These are phyloP conservation scores for Malbranchea cinnamomea DNA, from an alignment of 2,329 filamentous ascomycete species.

Conservation along the genomic window DNA sequence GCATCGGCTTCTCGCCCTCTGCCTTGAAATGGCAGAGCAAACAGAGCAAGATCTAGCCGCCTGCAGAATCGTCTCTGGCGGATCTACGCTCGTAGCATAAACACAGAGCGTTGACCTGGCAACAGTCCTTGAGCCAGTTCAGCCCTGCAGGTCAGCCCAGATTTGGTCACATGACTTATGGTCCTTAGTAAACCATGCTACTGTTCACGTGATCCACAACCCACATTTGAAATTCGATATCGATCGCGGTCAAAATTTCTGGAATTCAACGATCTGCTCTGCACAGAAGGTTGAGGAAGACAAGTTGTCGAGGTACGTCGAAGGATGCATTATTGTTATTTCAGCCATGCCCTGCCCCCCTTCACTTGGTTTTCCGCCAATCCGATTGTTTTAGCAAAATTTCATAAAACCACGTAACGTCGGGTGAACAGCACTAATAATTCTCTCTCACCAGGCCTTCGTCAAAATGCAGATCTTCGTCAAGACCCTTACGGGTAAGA, in stretches of 20 bases:
- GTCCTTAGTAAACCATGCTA: background rate
- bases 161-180: no score
- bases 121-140: no score
- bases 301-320: conserved; percentile 44
- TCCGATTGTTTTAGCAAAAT: background rate
- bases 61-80: no score
- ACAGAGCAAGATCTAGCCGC: no score
- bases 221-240: conserved; percentile 11
- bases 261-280: conserved; percentile 18
- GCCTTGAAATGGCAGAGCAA: no score
- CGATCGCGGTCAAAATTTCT: conserved; percentile 11
- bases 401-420: background rate
- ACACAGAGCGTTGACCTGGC: conserved; percentile 10
- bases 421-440: background rate
- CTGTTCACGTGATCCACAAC: conserved; percentile 19
- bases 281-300: conserved; percentile 43
- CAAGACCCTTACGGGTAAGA: conserved; percentile 87
- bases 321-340: background rate
- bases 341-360: background rate
- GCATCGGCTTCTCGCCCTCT: no score
- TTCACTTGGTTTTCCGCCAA: background rate
- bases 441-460: conserved; percentile 22
- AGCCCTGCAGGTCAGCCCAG: no score
- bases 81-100: no score
- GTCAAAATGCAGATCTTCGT: conserved; percentile 41